Evolutionary conservation across 331 rosid species (phyloP).

Genomic region (Rhamnella rubrinervis): DNA sequence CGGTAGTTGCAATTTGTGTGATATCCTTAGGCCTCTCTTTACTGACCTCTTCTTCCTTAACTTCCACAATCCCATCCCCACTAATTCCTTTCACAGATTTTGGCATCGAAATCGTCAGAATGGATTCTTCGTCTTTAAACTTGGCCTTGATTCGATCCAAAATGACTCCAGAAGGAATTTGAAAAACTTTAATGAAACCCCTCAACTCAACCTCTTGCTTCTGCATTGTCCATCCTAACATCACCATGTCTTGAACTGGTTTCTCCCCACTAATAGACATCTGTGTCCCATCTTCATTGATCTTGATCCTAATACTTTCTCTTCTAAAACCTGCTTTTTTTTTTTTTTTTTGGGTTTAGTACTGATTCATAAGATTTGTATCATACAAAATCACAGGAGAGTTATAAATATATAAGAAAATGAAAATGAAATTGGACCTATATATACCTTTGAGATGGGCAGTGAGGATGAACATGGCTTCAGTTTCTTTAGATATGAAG

Average conservation of each 20-base stretch:
- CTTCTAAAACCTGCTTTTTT: conserved; percentile 56
- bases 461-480: conserved; percentile 55
- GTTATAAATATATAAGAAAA: too few species aligned
- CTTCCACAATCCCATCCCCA: conserved; percentile 54
- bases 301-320: conserved; percentile 46
- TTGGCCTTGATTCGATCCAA: conserved; percentile 64
- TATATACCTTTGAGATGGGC: conserved; percentile 61
- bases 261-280: conserved; percentile 52
- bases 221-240: conserved; percentile 47
- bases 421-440: too few species aligned
- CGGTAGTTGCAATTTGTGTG: conserved; percentile 20
- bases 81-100: conserved; percentile 48
- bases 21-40: conserved; percentile 13
- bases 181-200: conserved; percentile 58
- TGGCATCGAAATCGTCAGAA: conserved; percentile 55
- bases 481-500: conserved; percentile 55
- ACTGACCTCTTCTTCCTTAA: conserved; percentile 38
- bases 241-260: conserved; percentile 57
- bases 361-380: background rate
- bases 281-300: conserved; percentile 58
- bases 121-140: conserved; percentile 48
- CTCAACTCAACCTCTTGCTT: conserved; percentile 49
- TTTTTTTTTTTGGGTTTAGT: background rate
- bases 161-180: conserved; percentile 59
- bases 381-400: background rate